Base-by-base conservation (phyloP, 306 rosid species). In the Canavalia gladiata region DNA sequence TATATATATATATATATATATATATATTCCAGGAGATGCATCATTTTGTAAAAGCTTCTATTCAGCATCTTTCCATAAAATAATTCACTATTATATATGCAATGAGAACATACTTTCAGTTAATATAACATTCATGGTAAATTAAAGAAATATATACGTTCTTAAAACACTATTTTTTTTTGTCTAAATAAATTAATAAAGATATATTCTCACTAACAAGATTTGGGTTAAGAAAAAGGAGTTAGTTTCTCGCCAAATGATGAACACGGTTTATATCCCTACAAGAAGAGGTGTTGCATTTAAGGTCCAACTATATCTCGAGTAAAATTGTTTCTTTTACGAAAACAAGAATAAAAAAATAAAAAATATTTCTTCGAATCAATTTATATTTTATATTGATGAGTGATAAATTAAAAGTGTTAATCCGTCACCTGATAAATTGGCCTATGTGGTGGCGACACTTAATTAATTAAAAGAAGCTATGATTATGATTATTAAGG, bases 391-490 rank as follows among this genome's bases (percentile, higher is more conserved):
- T 55, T 13, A 50, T 28, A 58, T 64, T 37, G 41, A 11, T 62
- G 4, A 62, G 2, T 9, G 58, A 55, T 1, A 71, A 34, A 29
- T 31, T 34, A 74, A 65, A 18, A 72, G 67, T n/a, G 42, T 74
- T 58, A 37, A 49, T 58, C 6, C 5, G 29, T 56, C 1, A 47
- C 4, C 33, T 8, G 51, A 58, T 8, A 58, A 58, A 76, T 18
- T 57, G 43, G 57, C 33, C 11, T 10, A 56, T 47, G 66, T 5
- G 51, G 52, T 64, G 65, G 55, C 56, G 55, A 83, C 83, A 78
- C 64, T 9, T 64, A 25, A 29, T 67, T 52, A 63, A 72, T 60
- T 60, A 60, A 81, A 75, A 63, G 79, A 60, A 80, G 62, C 13
- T n/a, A 55, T 28, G 74, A 54, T 9, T 64, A 39, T 6, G 65